Conservation (phyloP, 768 basidiomycete species). For the Termitomyces sp. region DNA sequence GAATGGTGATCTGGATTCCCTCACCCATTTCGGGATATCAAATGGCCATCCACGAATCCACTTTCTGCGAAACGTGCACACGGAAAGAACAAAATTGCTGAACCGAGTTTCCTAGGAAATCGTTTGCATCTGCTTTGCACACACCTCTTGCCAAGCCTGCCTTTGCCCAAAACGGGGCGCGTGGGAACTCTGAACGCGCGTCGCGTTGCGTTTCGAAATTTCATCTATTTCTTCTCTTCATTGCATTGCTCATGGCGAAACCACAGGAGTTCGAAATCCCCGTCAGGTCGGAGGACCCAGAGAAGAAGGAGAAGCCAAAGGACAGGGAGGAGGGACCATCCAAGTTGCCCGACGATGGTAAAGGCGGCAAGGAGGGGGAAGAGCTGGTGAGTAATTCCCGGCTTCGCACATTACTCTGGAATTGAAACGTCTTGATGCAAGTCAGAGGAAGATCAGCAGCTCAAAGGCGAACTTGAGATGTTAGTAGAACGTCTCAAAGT, state of each 20-base stretch:
- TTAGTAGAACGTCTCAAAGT: conserved; percentile 92
- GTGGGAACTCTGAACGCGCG: conserved; percentile 47
- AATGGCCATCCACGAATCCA: conserved; percentile 17
- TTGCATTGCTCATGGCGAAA: conserved; percentile 45
- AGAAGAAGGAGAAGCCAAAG: conserved; percentile 56
- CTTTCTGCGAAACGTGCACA: conserved; percentile 15
- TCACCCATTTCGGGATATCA: conserved; percentile 32
- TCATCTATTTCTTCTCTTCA: conserved; percentile 2
- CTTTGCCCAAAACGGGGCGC: conserved; percentile 8
- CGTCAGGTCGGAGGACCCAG: conserved; percentile 72
- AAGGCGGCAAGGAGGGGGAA: conserved; percentile 52
- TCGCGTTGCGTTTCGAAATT: conserved; percentile 36
- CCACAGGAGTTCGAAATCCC: conserved; percentile 55
- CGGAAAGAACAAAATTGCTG: too few species aligned
- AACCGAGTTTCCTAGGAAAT: conserved; percentile 11
- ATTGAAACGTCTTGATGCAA: conserved; percentile 26
- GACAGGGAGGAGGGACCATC: conserved; percentile 57
- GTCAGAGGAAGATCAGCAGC: conserved; percentile 94
- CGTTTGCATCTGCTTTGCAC: conserved; percentile 10
- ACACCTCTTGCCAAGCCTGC: conserved; percentile 7
- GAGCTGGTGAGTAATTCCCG: conserved; percentile 65
- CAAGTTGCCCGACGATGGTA: conserved; percentile 36
- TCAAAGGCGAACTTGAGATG: conserved; percentile 96
- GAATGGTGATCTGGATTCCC: conserved; percentile 63
- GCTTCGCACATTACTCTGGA: background rate